Evolutionary conservation across 2,329 filamentous ascomycete genomes (phyloP), one percentile per base, ranked within the genome.

Genomic region (Seiridium unicorne): DNA sequence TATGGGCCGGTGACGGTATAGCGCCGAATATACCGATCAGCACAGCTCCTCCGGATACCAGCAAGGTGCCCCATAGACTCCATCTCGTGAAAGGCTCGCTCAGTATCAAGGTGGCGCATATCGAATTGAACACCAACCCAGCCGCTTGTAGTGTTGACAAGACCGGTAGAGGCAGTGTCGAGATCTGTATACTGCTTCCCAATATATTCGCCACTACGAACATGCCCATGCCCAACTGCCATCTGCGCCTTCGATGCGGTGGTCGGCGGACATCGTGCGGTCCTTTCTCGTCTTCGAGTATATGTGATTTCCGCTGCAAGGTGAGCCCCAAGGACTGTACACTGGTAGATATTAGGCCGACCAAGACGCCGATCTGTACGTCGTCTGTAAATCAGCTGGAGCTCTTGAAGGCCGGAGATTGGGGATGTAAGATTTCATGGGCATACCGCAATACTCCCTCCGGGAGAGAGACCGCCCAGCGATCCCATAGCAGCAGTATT

Each of bases 181-280:
- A 97, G 73, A 99, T 98, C 77, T 99, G 95, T 61, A 99, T 95
- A 44, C 92, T 94, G 77, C 93, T 97, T 61, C 95, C 95, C 59
- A 98, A 83, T 59, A 99, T 84, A 74, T 99, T 99, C 63, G 95
- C 92, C 66, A 96, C 82, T 66, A 99, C 88, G 77, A 99, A 99
- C 88, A 99, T 95, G 72, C 88, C 87, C 93, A 99, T 98, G 60
- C 95, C 95, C 63, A 96, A 81, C 84, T 97, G 95, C 95, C 95
- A 99, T 83, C 93, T 85, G 70, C 93, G 86, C 70, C 95, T 86
- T 71, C 90, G 89, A 77, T 97, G 96, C 4, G 95, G 92, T 49
- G 95, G 94, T 63, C 94, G 84, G 67, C 91, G 89, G 62, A 89
- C 81, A 76, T 95, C 87, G 73, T 92, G 89, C 6, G 84, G 84